Base-by-base conservation (phyloP, 2,329 filamentous ascomycete species). In the Aspergillus ochraceus region DNA sequence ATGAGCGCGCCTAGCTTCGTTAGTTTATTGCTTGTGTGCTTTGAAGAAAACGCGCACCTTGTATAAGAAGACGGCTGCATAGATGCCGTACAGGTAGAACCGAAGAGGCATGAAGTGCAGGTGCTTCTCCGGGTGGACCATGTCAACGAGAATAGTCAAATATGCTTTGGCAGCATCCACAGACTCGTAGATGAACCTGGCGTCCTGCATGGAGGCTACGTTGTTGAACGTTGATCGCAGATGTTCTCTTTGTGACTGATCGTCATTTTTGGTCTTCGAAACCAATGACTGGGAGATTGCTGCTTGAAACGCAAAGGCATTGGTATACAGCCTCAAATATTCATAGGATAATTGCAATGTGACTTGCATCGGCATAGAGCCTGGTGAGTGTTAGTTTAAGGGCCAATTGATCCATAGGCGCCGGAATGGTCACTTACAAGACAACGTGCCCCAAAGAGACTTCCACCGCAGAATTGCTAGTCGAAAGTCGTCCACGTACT, bases 231-330 rank as follows among this genome's bases (percentile, higher is more conserved):
- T 77, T 8, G 76, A 74, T 52, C 76, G 70, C 14, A 79, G 66
- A 60, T 78, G 76, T 47, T 80, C 73, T 64, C 75, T 69, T 63
- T 76, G 71, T 47, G 70, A 68, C 53, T 71, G 64, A 45, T 70
- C 66, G 63, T 78, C 68, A 20, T 70, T 68, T 64, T 74, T 73
- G 51, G 72, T 70, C 66, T 77, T 77, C 59, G 68, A 71, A 52
- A 72, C 80, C 64, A 76, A 74, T 57, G 74, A 83, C 68, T 81
- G 83, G 66, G 75, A 85, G 53, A 84, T 85, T 0, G 87, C 89
- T 2, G 89, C 88, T 70, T 91, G 89, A 65, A 91, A 91, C 1
- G 88, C 89, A 69, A 91, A 91, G 0, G 89, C 88, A 60, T 90
- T 90, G 53, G 88, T 89, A 71, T 91, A 91, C 0, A 91, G 80